Conservation (phyloP, 106 monocot species). For the Platanthera guangdongensis region DNA sequence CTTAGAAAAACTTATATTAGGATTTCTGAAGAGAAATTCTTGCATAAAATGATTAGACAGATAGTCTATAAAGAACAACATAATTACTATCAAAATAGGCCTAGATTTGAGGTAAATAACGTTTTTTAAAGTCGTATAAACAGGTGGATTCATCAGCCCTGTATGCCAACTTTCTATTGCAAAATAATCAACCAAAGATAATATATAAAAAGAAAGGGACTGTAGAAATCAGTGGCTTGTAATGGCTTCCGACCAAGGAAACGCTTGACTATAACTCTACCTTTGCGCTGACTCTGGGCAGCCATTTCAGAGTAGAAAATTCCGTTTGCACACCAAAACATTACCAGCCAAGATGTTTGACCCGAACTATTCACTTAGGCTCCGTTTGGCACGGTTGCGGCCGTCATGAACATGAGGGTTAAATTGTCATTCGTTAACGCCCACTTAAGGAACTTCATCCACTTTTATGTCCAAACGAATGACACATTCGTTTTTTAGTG, state of each 20-base stretch:
- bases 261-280: neutral
- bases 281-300: neutral
- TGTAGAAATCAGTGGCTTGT: neutral
- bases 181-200: neutral
- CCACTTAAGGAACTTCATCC: too few relatives aligned
- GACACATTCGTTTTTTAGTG: too few relatives aligned
- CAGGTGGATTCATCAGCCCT: constrained; percentile 1
- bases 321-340: neutral
- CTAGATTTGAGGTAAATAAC: neutral
- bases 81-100: neutral
- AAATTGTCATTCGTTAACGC: too few relatives aligned
- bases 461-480: too few relatives aligned
- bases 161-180: neutral
- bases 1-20: too few relatives aligned
- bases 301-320: neutral
- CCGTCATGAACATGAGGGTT: too few relatives aligned
- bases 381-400: too few relatives aligned
- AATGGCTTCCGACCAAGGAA: neutral
- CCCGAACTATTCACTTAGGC: neutral
- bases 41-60: too few relatives aligned
- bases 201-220: neutral
- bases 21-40: too few relatives aligned
- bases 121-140: too few relatives aligned
- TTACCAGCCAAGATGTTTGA: neutral
- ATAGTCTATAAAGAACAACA: too few relatives aligned